Conservation (phyloP, 2,329 filamentous ascomycete genomes). For the Amesomyces nigricolor region DNA sequence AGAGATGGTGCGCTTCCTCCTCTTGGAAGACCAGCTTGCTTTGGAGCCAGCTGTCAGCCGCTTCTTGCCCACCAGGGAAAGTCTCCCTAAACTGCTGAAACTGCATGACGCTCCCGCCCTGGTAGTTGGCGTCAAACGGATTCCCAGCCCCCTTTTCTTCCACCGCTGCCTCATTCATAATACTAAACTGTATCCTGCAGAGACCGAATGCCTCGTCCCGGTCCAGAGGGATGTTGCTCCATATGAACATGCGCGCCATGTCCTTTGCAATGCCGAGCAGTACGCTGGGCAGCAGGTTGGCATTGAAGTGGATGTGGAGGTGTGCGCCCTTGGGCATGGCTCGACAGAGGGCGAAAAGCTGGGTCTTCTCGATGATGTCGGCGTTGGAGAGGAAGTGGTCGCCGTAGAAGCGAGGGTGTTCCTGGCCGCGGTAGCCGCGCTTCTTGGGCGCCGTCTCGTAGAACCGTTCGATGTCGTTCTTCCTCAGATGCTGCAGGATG, state of each 20-base stretch:
- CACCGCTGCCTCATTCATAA: slow-evolving; percentile 32
- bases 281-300: slow-evolving; percentile 58
- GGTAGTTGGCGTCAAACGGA: slow-evolving; percentile 47
- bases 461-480: slow-evolving; percentile 33
- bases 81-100: slow-evolving; percentile 38
- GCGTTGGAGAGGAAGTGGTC: slow-evolving; percentile 56
- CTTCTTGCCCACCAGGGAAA: slow-evolving; percentile 26
- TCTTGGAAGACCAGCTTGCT: slow-evolving; percentile 58
- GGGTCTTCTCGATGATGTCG: slow-evolving; percentile 49
- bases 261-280: slow-evolving; percentile 51
- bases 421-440: slow-evolving; percentile 39
- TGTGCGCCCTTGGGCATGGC: slow-evolving; percentile 66
- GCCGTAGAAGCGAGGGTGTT: slow-evolving; percentile 41
- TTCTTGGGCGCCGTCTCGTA: slow-evolving; percentile 33
- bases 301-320: slow-evolving; percentile 72
- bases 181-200: slow-evolving; percentile 59
- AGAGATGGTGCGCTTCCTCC: slow-evolving; percentile 50
- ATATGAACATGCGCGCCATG: slow-evolving; percentile 64
- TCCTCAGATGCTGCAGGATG: slow-evolving; percentile 37
- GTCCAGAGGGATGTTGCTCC: slow-evolving; percentile 50
- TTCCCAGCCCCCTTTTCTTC: slow-evolving; percentile 33
- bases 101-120: slow-evolving; percentile 38
- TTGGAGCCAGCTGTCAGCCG: slow-evolving; percentile 49
- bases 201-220: slow-evolving; percentile 37
- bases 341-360: slow-evolving; percentile 51